A percentile compares a stretch with the other conserved stretches of the same genome.
These are phyloP conservation scores for Saccharomyces uvarum DNA, from an alignment of 1,139 yeast species.

Conservation along the genomic window DNA sequence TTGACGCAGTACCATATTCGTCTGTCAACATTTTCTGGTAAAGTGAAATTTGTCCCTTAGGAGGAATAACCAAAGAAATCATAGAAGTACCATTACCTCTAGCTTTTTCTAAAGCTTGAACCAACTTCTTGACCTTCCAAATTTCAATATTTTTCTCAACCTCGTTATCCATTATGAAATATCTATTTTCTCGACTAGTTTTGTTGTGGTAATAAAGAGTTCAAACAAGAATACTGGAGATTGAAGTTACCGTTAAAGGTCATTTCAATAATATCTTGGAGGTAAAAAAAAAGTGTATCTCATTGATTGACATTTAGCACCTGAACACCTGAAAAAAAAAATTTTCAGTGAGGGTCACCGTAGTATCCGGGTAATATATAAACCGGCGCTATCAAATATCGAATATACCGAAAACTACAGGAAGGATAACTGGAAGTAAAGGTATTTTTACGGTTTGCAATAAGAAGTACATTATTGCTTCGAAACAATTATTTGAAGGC, in stretches of 20 bases:
- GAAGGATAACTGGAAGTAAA: too few relatives aligned
- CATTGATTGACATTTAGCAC: neutral
- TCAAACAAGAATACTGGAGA: neutral
- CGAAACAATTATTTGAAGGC: too few relatives aligned
- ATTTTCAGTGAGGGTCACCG: neutral
- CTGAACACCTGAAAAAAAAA: neutral
- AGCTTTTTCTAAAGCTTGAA: constrained; percentile 78
- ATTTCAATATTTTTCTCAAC: constrained; percentile 97
- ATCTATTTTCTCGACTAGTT: constrained; percentile 5
- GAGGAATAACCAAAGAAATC: constrained; percentile 94
- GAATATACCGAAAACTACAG: neutral
- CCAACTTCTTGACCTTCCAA: constrained; percentile 95
- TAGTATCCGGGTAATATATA: neutral
- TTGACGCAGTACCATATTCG: constrained; percentile 97
- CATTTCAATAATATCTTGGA: neutral
- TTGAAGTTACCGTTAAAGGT: neutral
- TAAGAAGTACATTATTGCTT: too few relatives aligned
- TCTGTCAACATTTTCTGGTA: constrained; percentile 89
- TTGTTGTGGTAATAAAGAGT: neutral
- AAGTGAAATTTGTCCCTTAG: constrained; percentile 85
- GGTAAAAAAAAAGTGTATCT: neutral
- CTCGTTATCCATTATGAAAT: constrained; percentile 39
- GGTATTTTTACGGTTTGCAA: too few relatives aligned
- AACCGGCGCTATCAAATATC: neutral
- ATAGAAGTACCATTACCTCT: constrained; percentile 98